These are phyloP conservation scores for Neonectria neomacrospora DNA, from an alignment of 2,329 filamentous ascomycete genomes.

Conservation along the genomic window DNA sequence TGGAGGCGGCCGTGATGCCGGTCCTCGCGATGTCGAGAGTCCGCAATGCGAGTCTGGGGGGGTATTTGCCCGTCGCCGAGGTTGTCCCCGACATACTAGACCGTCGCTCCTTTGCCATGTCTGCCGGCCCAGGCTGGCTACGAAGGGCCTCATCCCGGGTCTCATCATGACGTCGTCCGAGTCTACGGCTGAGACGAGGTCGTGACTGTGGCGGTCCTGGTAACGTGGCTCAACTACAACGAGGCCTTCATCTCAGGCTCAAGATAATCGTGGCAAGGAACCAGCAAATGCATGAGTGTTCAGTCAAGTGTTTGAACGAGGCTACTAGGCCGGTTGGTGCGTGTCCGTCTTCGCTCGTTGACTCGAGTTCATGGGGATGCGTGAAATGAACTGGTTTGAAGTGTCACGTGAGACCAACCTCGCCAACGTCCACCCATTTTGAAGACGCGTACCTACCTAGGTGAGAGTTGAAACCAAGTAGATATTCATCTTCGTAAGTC, in stretches of 20 bases:
- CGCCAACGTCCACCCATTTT: background rate
- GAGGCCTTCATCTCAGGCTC: background rate
- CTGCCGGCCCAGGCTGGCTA: background rate
- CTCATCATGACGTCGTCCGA: conserved; percentile 13
- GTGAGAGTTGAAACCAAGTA: background rate
- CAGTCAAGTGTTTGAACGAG: background rate
- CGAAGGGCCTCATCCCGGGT: background rate
- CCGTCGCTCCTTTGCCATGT: background rate
- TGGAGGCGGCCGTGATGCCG: background rate
- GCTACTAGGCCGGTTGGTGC: background rate
- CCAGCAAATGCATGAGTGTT: background rate
- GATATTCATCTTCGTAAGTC: background rate
- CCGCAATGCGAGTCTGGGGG: background rate
- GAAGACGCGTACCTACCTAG: no score
- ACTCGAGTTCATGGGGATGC: background rate
- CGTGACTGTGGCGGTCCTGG: background rate
- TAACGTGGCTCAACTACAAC: background rate
- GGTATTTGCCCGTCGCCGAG: background rate
- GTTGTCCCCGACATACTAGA: background rate
- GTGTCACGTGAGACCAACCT: conserved; percentile 38
- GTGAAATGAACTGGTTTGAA: conserved; percentile 8
- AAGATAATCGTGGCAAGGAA: background rate
- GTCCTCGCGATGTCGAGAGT: background rate
- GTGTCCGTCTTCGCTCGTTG: background rate
- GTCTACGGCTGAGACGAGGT: background rate